Percentiles rank a stretch among this genome's conserved stretches.
Conservation (phyloP, 176 grass and related monocot genomes). For the Rhipidocladum racemiflorum region DNA sequence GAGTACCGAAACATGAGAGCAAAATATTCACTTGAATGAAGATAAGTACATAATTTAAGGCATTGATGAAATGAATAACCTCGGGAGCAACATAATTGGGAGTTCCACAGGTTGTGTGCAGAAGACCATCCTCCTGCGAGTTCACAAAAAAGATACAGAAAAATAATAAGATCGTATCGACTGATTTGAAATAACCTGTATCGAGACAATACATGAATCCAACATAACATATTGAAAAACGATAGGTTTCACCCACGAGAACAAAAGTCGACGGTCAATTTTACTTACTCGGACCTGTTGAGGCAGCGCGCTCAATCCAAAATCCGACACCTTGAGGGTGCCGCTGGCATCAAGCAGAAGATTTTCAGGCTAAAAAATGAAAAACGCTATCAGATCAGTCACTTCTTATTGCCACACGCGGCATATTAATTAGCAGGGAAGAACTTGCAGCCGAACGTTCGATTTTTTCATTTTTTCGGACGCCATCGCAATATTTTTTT, state of each 20-base stretch:
- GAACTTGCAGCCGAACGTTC: no score
- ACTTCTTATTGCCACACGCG: neutral
- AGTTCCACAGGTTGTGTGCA: constrained; percentile 94
- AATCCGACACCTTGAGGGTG: constrained; percentile 88
- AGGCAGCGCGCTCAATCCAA: constrained; percentile 86
- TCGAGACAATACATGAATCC: neutral
- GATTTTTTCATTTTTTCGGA: no score
- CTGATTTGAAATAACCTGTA: neutral
- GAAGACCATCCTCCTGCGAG: constrained; percentile 81
- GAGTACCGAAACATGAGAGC: constrained; percentile 41
- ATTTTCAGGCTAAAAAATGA: constrained; percentile 81
- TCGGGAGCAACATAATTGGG: constrained; percentile 99
- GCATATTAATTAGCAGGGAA: no score
- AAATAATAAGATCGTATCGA: constrained; percentile 7
- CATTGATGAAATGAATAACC: constrained; percentile 30
- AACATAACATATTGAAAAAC: neutral
- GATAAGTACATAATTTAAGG: constrained; percentile 17
- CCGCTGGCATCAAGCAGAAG: constrained; percentile 77
- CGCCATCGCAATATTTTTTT: no score
- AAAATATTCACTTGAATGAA: constrained; percentile 20
- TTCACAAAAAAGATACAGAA: constrained; percentile 29
- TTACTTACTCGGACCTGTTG: constrained; percentile 90
- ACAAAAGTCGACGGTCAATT: neutral
- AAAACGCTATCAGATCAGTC: neutral
- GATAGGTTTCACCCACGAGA: neutral